Conservation (phyloP, 768 basidiomycete genomes). For the Boletus rufocinnamomeus region DNA sequence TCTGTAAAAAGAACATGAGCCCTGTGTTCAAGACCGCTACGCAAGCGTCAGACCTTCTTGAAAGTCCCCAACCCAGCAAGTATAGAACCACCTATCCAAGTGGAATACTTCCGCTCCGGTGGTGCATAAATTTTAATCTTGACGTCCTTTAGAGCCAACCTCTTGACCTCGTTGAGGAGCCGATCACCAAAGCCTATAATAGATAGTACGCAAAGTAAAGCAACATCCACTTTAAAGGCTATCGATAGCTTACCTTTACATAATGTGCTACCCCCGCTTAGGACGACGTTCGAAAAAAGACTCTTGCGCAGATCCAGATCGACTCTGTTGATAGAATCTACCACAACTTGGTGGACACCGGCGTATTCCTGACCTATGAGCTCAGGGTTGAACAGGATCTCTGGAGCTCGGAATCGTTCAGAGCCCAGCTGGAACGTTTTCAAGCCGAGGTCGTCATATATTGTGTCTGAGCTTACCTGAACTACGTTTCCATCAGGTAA, state of each 20-base stretch:
- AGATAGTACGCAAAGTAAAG: slow-evolving; percentile 20
- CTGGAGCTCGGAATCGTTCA: slow-evolving; percentile 95
- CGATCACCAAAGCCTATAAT: slow-evolving; percentile 89
- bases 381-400: slow-evolving; percentile 97
- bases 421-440: slow-evolving; percentile 68
- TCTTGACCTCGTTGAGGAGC: slow-evolving; percentile 94
- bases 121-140: slow-evolving; percentile 99
- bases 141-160: slow-evolving; percentile 90
- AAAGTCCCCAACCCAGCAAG: slow-evolving; percentile 94
- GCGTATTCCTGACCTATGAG: slow-evolving; percentile 94
- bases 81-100: slow-evolving; percentile 97
- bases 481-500: slow-evolving; percentile 95
- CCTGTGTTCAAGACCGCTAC: background rate
- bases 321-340: slow-evolving; percentile 96
- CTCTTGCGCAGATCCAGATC: slow-evolving; percentile 96
- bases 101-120: slow-evolving; percentile 98
- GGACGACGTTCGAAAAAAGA: slow-evolving; percentile 93
- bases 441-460: slow-evolving; percentile 15
- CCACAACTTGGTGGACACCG: slow-evolving; percentile 96
- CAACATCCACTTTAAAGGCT: slow-evolving; percentile 6
- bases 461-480: slow-evolving; percentile 55
- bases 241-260: slow-evolving; percentile 69
- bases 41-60: slow-evolving; percentile 71
- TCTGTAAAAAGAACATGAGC: slow-evolving; percentile 49
- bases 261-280: slow-evolving; percentile 95